Evolutionary conservation across 768 basidiomycete genomes (phyloP).

Genomic region (Boletales sp.): DNA sequence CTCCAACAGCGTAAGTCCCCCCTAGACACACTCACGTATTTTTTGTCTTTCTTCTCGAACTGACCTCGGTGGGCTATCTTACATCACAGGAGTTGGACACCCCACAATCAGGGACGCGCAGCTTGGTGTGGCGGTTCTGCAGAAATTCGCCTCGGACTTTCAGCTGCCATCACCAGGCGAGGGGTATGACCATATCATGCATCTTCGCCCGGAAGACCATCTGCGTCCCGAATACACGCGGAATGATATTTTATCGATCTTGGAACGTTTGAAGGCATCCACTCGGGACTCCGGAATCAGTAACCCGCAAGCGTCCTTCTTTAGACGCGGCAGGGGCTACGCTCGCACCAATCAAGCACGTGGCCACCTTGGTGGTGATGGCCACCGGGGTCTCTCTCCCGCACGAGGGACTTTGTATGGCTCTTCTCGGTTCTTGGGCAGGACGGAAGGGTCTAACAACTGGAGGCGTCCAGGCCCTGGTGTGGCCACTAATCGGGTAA

Average conservation of each 20-base stretch:
- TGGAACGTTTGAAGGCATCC: conserved; percentile 43
- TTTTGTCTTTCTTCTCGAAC: conserved; percentile 3
- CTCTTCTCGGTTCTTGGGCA: conserved; percentile 12
- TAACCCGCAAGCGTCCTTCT: conserved; percentile 3
- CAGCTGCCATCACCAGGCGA: conserved; percentile 52
- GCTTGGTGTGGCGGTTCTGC: conserved; percentile 57
- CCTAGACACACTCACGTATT: neutral
- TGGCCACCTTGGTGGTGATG: conserved; percentile 17
- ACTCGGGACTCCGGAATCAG: conserved; percentile 14
- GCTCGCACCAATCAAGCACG: conserved; percentile 14
- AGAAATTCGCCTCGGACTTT: conserved; percentile 62
- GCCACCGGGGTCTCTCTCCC: conserved; percentile 12
- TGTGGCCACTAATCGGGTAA: conserved; percentile 11
- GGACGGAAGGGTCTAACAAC: conserved; percentile 13
- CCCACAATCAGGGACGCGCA: conserved; percentile 69
- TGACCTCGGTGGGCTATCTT: conserved; percentile 5
- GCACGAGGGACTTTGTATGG: conserved; percentile 12
- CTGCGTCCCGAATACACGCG: conserved; percentile 45
- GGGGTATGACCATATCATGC: conserved; percentile 59
- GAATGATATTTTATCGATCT: conserved; percentile 48
- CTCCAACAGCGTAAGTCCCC: conserved; percentile 52
- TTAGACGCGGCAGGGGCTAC: conserved; percentile 3
- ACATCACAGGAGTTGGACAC: conserved; percentile 56
- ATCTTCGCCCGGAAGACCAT: conserved; percentile 35
- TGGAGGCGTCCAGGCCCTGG: conserved; percentile 18